Base-by-base conservation (phyloP, 345 rosid genomes). In the Conringia planisiliqua region DNA sequence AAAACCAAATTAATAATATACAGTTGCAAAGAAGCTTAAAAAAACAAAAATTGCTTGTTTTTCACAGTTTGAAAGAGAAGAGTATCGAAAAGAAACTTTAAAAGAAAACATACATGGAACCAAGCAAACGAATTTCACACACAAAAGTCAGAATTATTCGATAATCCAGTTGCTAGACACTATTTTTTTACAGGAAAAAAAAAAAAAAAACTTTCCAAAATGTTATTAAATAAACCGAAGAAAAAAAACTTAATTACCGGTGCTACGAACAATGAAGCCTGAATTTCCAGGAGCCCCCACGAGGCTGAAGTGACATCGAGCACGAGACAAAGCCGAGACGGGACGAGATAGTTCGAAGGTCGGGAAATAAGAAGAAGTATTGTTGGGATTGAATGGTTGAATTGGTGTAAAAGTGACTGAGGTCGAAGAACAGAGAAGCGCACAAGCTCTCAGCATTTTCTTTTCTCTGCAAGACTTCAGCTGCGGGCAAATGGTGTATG, bases 381-480 rank as follows among this genome's bases (percentile, higher is more conserved):
- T 73, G 36, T 13, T 73, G 32, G 68, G 56, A 36, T 33, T 35
- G 62, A 55, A 44, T 20, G 55, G 22, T 57, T 44, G 65, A 56
- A 61, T 2, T 42, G 83, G 77, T 7, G 79, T 22, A 30, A 72
- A 55, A 70, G 81, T 72, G 36, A 73, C 9, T 33, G 89, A 68
- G 57, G 73, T 36, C 4, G 86, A 81, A 17, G 85, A 80, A 70
- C 82, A 81, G 29, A 83, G 82, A 68, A 84, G 70, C 32, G 86
- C 36, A 52, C 29, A 73, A 78, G 81, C 69, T 42, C 72, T 17
- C 71, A 66, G 79, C 91, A 89, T 86, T 32, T 77, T 27, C 56
- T 71, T 60, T 46, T 70, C 51, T 56, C 3, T n/a, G 24, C 46
- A 52, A 13, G 0, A 57, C 74, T 10, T 72, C n/a, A 0, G 16